Evolutionary conservation across 805 yeast species (phyloP).

Genomic region (Starmera pachycereana): DNA sequence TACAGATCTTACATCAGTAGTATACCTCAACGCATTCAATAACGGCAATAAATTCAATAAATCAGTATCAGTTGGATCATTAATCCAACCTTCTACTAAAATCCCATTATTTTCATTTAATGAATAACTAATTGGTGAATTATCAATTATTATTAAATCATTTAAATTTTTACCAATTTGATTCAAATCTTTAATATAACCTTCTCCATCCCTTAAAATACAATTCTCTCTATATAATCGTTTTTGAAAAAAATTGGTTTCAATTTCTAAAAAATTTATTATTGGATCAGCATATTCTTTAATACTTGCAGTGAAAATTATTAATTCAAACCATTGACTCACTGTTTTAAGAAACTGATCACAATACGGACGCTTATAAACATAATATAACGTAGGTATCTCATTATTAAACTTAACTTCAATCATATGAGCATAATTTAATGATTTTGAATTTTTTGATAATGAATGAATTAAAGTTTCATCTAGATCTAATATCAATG

Average conservation of each 20-base stretch:
- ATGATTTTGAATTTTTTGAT: constrained; percentile 41
- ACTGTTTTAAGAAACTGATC: constrained; percentile 75
- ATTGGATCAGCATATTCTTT: constrained; percentile 96
- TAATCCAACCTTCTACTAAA: constrained; percentile 95
- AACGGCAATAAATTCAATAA: constrained; percentile 75
- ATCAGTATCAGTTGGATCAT: constrained; percentile 87
- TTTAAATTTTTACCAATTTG: constrained; percentile 44
- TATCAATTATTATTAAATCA: constrained; percentile 73
- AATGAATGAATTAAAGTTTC: constrained; percentile 92
- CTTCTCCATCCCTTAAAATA: constrained; percentile 64
- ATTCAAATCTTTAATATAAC: constrained; percentile 71
- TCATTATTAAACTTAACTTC: constrained; percentile 67
- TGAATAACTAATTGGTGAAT: constrained; percentile 85
- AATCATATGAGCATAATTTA: constrained; percentile 50
- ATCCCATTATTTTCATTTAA: constrained; percentile 82
- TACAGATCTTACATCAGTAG: constrained; percentile 76
- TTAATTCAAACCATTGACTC: constrained; percentile 77
- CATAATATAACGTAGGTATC: constrained; percentile 75
- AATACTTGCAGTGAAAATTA: constrained; percentile 90
- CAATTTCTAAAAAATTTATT: constrained; percentile 80
- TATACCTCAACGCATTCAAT: constrained; percentile 60
- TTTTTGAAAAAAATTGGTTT: constrained; percentile 38
- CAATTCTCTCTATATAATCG: constrained; percentile 78
- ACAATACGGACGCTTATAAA: constrained; percentile 86
- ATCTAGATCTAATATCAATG: constrained; percentile 80